Evolutionary conservation across 768 basidiomycete genomes (phyloP).

Genomic region (Pleurotus pulmonarius): DNA sequence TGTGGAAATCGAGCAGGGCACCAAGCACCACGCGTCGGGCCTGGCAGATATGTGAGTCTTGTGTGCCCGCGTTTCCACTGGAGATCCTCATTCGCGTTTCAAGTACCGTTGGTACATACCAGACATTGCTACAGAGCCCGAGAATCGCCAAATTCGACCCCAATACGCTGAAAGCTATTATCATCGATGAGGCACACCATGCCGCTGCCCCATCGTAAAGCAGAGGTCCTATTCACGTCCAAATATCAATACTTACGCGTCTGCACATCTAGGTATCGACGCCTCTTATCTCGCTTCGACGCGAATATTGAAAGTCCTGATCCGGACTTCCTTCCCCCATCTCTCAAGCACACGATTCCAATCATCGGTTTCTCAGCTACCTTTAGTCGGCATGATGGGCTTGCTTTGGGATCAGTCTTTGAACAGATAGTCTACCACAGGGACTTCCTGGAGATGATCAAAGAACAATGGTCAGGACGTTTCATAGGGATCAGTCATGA

Average conservation of each 20-base stretch:
- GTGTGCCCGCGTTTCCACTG: too few species aligned
- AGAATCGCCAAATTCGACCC: conserved; percentile 78
- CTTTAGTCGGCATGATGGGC: conserved; percentile 87
- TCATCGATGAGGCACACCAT: conserved; percentile 95
- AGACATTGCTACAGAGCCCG: conserved; percentile 65
- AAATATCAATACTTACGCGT: not conserved
- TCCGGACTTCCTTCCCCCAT: conserved; percentile 29
- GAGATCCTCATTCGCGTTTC: too few species aligned
- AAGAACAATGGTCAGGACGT: conserved; percentile 71
- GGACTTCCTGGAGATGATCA: conserved; percentile 89
- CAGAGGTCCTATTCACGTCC: not conserved
- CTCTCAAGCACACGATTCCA: conserved; percentile 54
- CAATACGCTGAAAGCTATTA: conserved; percentile 61
- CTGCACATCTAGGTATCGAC: conserved; percentile 54
- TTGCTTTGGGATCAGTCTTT: conserved; percentile 86
- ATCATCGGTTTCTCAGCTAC: conserved; percentile 95
- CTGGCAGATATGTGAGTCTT: conserved; percentile 74
- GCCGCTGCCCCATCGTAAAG: conserved; percentile 87
- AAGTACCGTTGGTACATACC: conserved; percentile 80
- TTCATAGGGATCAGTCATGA: not conserved
- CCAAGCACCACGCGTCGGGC: conserved; percentile 70
- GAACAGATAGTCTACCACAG: conserved; percentile 90
- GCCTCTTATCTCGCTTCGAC: conserved; percentile 82
- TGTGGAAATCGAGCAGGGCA: conserved; percentile 92
- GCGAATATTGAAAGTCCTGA: conserved; percentile 56